Base-by-base conservation (phyloP, 257 asterid genomes). In the Verbena officinalis region DNA sequence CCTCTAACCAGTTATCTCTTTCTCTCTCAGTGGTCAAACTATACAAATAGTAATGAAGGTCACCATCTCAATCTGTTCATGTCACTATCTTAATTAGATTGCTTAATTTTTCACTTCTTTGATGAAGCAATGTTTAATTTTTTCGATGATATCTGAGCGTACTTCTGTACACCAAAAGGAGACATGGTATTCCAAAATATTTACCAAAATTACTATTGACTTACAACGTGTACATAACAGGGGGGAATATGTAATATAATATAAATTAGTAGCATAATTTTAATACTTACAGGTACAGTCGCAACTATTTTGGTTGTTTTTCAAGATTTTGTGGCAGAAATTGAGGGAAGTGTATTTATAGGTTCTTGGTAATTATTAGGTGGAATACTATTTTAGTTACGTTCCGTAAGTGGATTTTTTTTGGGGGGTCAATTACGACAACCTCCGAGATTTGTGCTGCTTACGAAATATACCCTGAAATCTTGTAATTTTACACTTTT, bases 111-210 rank as follows among this genome's bases (percentile, higher is more conserved):
- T 69, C 62, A 58, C 72, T 78, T 69, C 54, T 40, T 1, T 16
- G 57, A 17, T 52, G 39, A 73, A 73, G 82, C 82, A 73, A 73
- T 8, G 42, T 2, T 2, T 36, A 9, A 2, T 22, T 49, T 73
- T 59, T 59, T 77, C 75, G 79, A 76, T 77, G 70, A 77, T 72
- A 72, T 40, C 78, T 34, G 70, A 59, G 64, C 46, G 27, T 23
- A 12, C 31, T 27, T 44, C 4, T 31, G 8, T 33, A 14, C 14
- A 15, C 15, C 12, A 3, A 12, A 12, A 7, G 13, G 21, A 60
- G 15, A 60, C 42, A 17, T 22, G 7, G 38, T 3, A 23, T 21
- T 20, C 7, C 0, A 4, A 38, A 11, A 6, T 9, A 42, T 6
- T 49, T 8, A 58, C 7, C n/a, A 48, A 48, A 48, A 51, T 9